Evolutionary conservation across 257 asterid genomes (phyloP), one percentile per base, ranked within the genome.

Genomic region (Craterostigma plantagineum): DNA sequence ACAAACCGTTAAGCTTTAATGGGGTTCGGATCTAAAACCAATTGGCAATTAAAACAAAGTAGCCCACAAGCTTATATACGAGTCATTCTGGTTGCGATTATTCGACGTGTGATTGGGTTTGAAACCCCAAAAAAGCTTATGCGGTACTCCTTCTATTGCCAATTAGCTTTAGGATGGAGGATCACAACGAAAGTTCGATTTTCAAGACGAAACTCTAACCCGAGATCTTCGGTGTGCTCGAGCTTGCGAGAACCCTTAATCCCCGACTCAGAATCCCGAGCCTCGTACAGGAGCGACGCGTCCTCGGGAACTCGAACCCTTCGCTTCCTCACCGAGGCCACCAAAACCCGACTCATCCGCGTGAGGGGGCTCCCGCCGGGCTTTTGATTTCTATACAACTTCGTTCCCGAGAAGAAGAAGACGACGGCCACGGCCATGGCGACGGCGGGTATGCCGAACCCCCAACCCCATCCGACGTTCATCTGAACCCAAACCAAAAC

Each of bases 321-420:
- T 46, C 44, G 45, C 52, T 76, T 76, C 53, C 66, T 58, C 16
- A 66, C 54, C 7, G 79, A 66, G 0, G 81, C 87, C 10, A 68
- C 61, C 5, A 75, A 9, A 4, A 75, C 86, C 49, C 71, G 80
- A 55, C 63, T 60, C 41, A 75, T 35, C 12, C 86, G 70, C 0
- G 81, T 65, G 30, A 75, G 49, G 14, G 81, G 86, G 62, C 86
- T 75, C 16, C 81, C 86, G 7, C 86, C 81, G 1, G 86, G 86
- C 42, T 55, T 68, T 52, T 75, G 86, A 51, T 75, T 57, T 0
- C 86, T 65, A 34, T 63, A 75, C 55, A 65, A 45, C 2, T 65
- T 47, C 11, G 86, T 68, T 15, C 86, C 86, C 7, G 73, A 68
- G 60, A 71, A 75, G 86, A 71, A 75, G 57, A 63, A 57, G 1